Evolutionary conservation across 1,284 basidiomycete species (phyloP).

Genomic region (Irpex sp.): DNA sequence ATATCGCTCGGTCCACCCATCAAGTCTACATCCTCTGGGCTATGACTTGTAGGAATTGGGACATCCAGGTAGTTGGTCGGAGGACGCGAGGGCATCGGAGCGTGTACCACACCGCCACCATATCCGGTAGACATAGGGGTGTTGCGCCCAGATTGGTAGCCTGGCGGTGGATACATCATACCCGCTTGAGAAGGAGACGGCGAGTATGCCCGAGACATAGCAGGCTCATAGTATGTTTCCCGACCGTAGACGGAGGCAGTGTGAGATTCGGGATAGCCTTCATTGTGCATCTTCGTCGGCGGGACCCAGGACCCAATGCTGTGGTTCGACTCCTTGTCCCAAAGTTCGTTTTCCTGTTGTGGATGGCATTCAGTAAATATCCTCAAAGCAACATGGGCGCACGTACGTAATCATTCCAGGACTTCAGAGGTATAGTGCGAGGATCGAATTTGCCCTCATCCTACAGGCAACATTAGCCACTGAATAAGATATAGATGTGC

Average conservation of each 20-base stretch:
- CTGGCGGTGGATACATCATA: slow-evolving; percentile 42
- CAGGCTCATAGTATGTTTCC: slow-evolving; percentile 75
- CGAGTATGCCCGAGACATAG: slow-evolving; percentile 52
- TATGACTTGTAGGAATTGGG: slow-evolving; percentile 50
- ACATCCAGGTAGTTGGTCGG: slow-evolving; percentile 74
- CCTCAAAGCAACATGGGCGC: slow-evolving; percentile 20
- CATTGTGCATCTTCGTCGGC: slow-evolving; percentile 61
- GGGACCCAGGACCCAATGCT: slow-evolving; percentile 85
- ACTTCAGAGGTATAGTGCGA: slow-evolving; percentile 88
- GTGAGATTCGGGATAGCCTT: slow-evolving; percentile 70
- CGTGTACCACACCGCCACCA: slow-evolving; percentile 26
- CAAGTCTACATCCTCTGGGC: slow-evolving; percentile 48
- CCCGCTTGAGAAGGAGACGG: slow-evolving; percentile 64
- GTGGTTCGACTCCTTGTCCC: slow-evolving; percentile 95
- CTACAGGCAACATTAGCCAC: slow-evolving; percentile 35
- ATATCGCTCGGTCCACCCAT: slow-evolving; percentile 53
- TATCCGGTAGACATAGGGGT: slow-evolving; percentile 46
- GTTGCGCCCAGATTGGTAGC: slow-evolving; percentile 75
- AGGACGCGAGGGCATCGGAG: slow-evolving; percentile 64
- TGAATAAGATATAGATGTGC: not conserved
- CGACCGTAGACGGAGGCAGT: slow-evolving; percentile 78
- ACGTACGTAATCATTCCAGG: slow-evolving; percentile 88
- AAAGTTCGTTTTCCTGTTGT: slow-evolving; percentile 84
- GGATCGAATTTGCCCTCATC: slow-evolving; percentile 98
- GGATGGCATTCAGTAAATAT: slow-evolving; percentile 3